phyloP scores from a whole-genome alignment of 352 stramenopile species.

The Pythium pyrilobum region DNA sequence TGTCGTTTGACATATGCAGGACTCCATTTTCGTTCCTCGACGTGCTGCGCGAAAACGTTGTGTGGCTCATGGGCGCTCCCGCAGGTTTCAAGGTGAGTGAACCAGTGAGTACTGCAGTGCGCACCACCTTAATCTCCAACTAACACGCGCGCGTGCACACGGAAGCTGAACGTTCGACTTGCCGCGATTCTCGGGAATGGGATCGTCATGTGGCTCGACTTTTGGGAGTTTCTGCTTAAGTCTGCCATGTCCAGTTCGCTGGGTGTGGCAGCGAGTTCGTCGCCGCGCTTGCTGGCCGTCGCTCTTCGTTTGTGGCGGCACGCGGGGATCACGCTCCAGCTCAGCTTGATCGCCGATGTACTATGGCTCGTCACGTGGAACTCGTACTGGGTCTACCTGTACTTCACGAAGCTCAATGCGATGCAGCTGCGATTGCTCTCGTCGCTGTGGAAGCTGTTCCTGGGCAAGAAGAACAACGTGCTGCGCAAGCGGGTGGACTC shows the following conservation, averaged over 20 bases:
- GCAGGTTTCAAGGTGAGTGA: slow-evolving; percentile 62
- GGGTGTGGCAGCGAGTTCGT: slow-evolving; percentile 4
- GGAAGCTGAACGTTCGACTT: slow-evolving; percentile 80
- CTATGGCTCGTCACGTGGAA: slow-evolving; percentile 77
- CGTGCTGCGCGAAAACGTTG: slow-evolving; percentile 45
- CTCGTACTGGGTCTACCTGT: slow-evolving; percentile 80
- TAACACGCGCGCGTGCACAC: no score
- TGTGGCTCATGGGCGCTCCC: slow-evolving; percentile 71
- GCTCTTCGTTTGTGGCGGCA: slow-evolving; percentile 9
- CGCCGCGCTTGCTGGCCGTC: neutral
- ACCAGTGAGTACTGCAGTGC: no score
- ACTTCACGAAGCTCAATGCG: slow-evolving; percentile 84
- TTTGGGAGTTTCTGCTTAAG: slow-evolving; percentile 58
- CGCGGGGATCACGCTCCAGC: slow-evolving; percentile 66
- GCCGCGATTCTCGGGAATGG: slow-evolving; percentile 83
- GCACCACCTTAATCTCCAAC: no score
- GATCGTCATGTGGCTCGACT: slow-evolving; percentile 74
- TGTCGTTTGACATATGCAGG: neutral
- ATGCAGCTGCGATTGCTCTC: slow-evolving; percentile 77
- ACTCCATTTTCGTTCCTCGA: slow-evolving; percentile 24
- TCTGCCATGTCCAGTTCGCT: slow-evolving; percentile 10
- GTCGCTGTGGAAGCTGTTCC: slow-evolving; percentile 90
- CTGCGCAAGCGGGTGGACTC: slow-evolving; percentile 91
- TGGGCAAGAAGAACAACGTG: slow-evolving; percentile 94
- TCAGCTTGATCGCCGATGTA: slow-evolving; percentile 67